These are phyloP conservation scores for Beauveria scarabaeidicola DNA, from an alignment of 2,329 filamentous ascomycete genomes.

Conservation along the genomic window DNA sequence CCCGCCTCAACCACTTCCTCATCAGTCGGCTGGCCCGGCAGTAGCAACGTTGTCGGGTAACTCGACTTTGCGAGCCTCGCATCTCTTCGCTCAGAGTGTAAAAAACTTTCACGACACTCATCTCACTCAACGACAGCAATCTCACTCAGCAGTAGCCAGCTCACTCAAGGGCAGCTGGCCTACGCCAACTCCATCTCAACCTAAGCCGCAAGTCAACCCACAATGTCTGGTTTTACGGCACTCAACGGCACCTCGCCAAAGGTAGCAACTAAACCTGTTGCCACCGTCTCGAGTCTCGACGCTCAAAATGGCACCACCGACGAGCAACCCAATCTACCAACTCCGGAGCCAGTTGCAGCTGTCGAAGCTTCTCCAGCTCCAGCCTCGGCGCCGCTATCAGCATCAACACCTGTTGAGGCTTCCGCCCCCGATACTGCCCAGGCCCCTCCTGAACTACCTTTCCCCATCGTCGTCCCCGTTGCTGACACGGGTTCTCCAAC, in stretches of 20 bases:
- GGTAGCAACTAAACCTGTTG: neutral
- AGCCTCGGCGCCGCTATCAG: neutral
- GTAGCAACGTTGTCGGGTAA: neutral
- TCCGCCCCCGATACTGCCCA: conserved; percentile 14
- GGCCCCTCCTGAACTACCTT: neutral
- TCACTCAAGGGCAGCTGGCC: neutral
- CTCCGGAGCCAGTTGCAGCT: neutral
- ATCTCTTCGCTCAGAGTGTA: neutral
- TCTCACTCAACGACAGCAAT: neutral
- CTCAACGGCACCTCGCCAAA: conserved; percentile 44
- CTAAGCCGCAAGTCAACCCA: neutral
- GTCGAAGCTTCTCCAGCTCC: neutral
- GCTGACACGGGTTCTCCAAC: neutral
- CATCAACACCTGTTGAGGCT: conserved; percentile 14
- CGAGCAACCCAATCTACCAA: neutral
- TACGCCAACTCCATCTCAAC: neutral
- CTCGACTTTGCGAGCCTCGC: neutral
- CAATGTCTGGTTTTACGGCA: conserved; percentile 44
- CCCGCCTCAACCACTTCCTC: neutral
- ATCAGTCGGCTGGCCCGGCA: conserved; percentile 7
- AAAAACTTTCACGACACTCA: neutral
- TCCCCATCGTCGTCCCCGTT: neutral
- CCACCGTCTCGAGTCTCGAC: neutral
- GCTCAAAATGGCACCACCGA: neutral
- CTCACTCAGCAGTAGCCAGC: neutral